phyloP scores from a whole-genome alignment of 225 moss, liverwort and hornwort species.

The Physcomitrellopsis africana region DNA sequence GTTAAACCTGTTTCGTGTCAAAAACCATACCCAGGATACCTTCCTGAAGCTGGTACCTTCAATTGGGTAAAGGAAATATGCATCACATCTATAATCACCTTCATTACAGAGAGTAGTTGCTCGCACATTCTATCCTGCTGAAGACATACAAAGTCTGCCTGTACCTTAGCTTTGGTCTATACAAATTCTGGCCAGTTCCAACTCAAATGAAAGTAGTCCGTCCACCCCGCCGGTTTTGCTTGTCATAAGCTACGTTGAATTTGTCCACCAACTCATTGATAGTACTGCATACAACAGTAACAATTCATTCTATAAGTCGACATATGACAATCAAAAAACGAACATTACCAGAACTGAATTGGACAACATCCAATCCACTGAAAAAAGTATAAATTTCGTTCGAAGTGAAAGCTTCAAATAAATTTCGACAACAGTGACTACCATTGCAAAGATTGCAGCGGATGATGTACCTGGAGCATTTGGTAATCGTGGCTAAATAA shows the following conservation, averaged over 20 bases:
- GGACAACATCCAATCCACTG: background rate
- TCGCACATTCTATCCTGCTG: slow-evolving; percentile 37
- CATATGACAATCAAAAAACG: background rate
- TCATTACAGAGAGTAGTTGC: slow-evolving; percentile 31
- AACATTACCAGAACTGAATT: background rate
- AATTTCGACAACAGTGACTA: background rate
- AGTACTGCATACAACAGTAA: slow-evolving; percentile 58
- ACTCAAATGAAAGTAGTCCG: slow-evolving; percentile 74
- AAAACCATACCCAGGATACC: slow-evolving; percentile 39
- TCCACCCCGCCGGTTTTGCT: slow-evolving; percentile 93
- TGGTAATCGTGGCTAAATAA: slow-evolving; percentile 94
- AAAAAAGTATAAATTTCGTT: no score
- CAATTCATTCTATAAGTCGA: background rate
- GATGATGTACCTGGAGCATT: slow-evolving; percentile 80
- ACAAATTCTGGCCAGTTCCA: slow-evolving; percentile 29
- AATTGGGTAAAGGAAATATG: slow-evolving; percentile 36
- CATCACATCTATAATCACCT: slow-evolving; percentile 42
- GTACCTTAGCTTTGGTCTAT: slow-evolving; percentile 30
- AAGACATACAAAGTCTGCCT: slow-evolving; percentile 27
- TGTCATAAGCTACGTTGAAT: slow-evolving; percentile 97
- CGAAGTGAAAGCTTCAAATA: no score
- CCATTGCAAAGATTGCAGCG: background rate
- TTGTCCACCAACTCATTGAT: slow-evolving; percentile 98
- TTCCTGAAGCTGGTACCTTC: slow-evolving; percentile 31
- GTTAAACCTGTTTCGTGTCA: slow-evolving; percentile 15